phyloP scores from a whole-genome alignment of 768 basidiomycete species.

The Boletellus emodensis region DNA sequence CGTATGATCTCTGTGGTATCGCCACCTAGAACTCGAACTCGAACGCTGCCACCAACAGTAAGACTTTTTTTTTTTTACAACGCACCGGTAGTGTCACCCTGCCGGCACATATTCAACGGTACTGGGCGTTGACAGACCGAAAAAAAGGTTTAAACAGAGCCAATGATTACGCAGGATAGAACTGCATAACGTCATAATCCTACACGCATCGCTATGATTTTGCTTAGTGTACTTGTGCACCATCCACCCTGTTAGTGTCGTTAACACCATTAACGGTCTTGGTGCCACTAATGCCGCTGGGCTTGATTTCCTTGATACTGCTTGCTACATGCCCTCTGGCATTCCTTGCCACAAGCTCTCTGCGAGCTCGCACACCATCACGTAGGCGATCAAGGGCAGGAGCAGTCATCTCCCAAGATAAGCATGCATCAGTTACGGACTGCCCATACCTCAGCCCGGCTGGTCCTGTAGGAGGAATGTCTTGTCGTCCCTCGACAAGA shows the following conservation, averaged over 20 bases:
- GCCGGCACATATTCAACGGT: background rate
- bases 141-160: background rate
- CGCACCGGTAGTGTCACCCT: constrained; percentile 7
- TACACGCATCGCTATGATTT: background rate
- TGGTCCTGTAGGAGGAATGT: constrained; percentile 71
- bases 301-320: constrained; percentile 12
- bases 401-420: constrained; percentile 87
- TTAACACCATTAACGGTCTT: constrained; percentile 17
- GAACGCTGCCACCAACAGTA: background rate
- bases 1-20: constrained; percentile 11
- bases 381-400: constrained; percentile 79
- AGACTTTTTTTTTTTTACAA: background rate
- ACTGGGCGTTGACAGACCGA: background rate
- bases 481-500: constrained; percentile 81
- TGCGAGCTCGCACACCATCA: constrained; percentile 79
- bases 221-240: constrained; percentile 1
- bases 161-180: background rate
- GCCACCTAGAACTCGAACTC: constrained; percentile 5
- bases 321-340: constrained; percentile 11
- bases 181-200: constrained; percentile 6
- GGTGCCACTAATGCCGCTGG: constrained; percentile 7
- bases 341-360: constrained; percentile 42
- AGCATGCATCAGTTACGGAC: constrained; percentile 85
- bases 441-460: constrained; percentile 75
- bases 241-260: constrained; percentile 20